Conservation (phyloP, 345 rosid species). For the Bruguiera parviflora region DNA sequence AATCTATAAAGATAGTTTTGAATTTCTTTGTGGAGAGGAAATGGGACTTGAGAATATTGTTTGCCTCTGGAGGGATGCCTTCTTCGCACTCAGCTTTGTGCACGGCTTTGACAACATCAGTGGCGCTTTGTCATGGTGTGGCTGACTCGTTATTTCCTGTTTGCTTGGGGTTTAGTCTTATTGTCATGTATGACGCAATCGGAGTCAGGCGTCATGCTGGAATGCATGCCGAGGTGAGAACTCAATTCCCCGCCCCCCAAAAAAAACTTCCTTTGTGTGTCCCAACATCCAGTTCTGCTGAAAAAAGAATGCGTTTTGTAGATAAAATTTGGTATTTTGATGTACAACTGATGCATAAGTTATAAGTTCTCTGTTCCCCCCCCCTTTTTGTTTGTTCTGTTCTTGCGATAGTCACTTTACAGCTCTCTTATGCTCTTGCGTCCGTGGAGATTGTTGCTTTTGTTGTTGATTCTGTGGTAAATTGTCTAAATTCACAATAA, state of each 20-base stretch:
- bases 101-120: constrained; percentile 87
- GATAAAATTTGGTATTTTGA: too few relatives aligned
- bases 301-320: not conserved
- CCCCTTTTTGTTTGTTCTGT: too few relatives aligned
- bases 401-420: too few relatives aligned
- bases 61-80: constrained; percentile 92
- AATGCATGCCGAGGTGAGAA: constrained; percentile 87
- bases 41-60: constrained; percentile 77
- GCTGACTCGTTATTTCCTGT: constrained; percentile 91
- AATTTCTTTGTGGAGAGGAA: constrained; percentile 85
- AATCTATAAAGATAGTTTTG: constrained; percentile 63
- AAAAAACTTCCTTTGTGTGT: too few relatives aligned
- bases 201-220: constrained; percentile 98
- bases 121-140: constrained; percentile 83
- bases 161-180: constrained; percentile 86
- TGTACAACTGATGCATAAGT: too few relatives aligned
- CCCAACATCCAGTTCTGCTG: not conserved
- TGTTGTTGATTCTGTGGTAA: too few relatives aligned
- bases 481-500: not conserved
- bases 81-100: constrained; percentile 92
- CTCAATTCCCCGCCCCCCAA: not conserved
- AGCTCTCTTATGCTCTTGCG: too few relatives aligned
- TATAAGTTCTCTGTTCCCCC: too few relatives aligned
- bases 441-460: too few relatives aligned
- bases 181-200: constrained; percentile 94